Conservation (phyloP, 345 rosid genomes). For the Salix suchowensis region DNA sequence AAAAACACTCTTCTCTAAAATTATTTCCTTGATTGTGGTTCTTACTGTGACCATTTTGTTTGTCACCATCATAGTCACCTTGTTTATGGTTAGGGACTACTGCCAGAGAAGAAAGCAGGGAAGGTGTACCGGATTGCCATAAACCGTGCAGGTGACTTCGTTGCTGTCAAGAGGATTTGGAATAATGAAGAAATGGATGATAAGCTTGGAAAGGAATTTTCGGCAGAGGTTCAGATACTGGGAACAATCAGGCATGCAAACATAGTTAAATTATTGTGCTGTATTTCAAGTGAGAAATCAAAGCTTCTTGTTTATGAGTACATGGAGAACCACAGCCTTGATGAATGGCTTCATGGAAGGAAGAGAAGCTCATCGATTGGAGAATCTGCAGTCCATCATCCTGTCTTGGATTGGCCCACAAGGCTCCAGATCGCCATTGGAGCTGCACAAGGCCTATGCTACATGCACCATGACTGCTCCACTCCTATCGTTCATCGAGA, state of each 20-base stretch:
- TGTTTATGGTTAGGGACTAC: constrained; percentile 46
- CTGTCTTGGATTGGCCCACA: constrained; percentile 51
- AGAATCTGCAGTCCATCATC: constrained; percentile 15
- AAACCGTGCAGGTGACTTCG: constrained; percentile 39
- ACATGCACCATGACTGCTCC: constrained; percentile 82
- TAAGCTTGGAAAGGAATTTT: constrained; percentile 64
- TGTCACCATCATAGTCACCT: constrained; percentile 23
- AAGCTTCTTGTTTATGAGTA: constrained; percentile 93
- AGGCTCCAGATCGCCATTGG: constrained; percentile 77
- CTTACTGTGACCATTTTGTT: constrained; percentile 34
- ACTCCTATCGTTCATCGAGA: constrained; percentile 82
- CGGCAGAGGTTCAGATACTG: constrained; percentile 72
- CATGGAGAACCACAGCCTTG: constrained; percentile 80
- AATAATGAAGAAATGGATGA: constrained; percentile 42
- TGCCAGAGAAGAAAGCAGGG: constrained; percentile 49
- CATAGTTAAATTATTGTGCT: constrained; percentile 80
- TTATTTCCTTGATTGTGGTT: constrained; percentile 41
- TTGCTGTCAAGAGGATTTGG: constrained; percentile 92
- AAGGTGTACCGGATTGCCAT: constrained; percentile 58
- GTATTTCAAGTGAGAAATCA: constrained; percentile 73
- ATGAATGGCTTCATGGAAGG: constrained; percentile 75
- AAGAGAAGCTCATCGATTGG: constrained; percentile 24
- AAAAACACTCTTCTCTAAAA: constrained; percentile 36
- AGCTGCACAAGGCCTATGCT: constrained; percentile 79
- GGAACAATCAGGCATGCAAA: constrained; percentile 75